Evolutionary conservation across 208 protist genomes (phyloP), one percentile per base, ranked within the genome.

Genomic region (Eutreptiella sp.): DNA sequence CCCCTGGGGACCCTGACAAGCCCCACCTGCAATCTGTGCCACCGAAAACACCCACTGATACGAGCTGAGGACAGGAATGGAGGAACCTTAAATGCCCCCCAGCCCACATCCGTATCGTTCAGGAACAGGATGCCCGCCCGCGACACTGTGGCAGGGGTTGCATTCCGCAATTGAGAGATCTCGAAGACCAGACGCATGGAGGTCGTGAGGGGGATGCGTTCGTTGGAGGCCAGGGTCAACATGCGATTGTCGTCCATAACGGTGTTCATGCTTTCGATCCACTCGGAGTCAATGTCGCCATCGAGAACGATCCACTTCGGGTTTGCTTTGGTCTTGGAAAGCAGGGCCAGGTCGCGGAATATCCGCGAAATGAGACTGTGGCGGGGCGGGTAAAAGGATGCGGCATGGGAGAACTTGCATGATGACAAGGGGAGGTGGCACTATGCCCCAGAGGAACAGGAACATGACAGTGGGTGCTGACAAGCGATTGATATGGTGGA

Each of bases 181-280:
- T 94, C 88, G 65, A 94, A 91, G 26, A 94, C 21, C 1, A 94
- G 43, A n/a, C 84, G 53, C 87, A 94, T 93, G n/a, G 70, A 59
- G 3, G 68, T 45, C 28, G 62, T 69, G 19, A 94, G 68, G n/a
- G 79, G 75, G 47, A 94, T 90, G 47, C 88, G 76, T 54, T 94
- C 88, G 58, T 93, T 93, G 9, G 64, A 77, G 16, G 84, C 84
- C 9, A 94, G 72, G 28, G 88, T 94, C 4, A 82, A 54, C 19
- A 82, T 57, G 27, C 75, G 61, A 50, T 80, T 80, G 31, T 79
- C 73, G 32, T 79, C 73, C 73, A 80, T 71, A 23, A 78, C 71
- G 48, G 87, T 93, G 70, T 93, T 93, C 54, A 93, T 66, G 0
- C 82, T 89, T 60, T 93, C 87, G 66, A 92, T 92, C 87, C 87